Conservation (phyloP, 1,284 basidiomycete genomes). For the Rhodotorula sp. region DNA sequence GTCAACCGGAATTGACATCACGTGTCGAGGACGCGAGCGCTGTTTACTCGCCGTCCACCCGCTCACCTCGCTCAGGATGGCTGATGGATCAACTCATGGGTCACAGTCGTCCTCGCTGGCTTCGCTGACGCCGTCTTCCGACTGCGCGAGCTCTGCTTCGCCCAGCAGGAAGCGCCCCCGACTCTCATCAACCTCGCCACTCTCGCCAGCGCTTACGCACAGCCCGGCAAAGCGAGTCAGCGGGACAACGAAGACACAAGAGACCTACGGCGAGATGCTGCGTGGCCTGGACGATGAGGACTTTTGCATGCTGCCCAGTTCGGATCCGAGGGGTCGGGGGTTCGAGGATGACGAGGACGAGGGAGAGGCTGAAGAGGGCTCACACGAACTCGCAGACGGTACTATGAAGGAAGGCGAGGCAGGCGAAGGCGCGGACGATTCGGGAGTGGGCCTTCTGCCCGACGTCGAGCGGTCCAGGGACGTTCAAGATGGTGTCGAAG, state of each 20-base stretch:
- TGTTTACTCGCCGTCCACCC: too few relatives aligned
- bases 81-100: neutral
- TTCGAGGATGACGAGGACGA: neutral
- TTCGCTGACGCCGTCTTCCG: constrained; percentile 9
- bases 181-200: constrained; percentile 5
- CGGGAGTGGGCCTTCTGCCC: constrained; percentile 15
- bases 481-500: neutral
- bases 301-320: constrained; percentile 25
- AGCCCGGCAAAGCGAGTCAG: neutral
- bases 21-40: too few relatives aligned
- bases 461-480: constrained; percentile 3
- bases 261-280: constrained; percentile 3
- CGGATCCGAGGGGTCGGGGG: neutral
- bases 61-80: too few relatives aligned
- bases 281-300: constrained; percentile 18
- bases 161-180: constrained; percentile 25
- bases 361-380: neutral
- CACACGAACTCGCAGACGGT: neutral
- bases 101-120: constrained; percentile 9
- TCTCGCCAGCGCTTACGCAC: neutral
- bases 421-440: constrained; percentile 11
- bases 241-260: neutral
- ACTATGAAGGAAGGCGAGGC: neutral
- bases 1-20: too few relatives aligned
- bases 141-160: neutral